Conservation (phyloP, 805 yeast species). For the Candida khao-thaluensis region DNA sequence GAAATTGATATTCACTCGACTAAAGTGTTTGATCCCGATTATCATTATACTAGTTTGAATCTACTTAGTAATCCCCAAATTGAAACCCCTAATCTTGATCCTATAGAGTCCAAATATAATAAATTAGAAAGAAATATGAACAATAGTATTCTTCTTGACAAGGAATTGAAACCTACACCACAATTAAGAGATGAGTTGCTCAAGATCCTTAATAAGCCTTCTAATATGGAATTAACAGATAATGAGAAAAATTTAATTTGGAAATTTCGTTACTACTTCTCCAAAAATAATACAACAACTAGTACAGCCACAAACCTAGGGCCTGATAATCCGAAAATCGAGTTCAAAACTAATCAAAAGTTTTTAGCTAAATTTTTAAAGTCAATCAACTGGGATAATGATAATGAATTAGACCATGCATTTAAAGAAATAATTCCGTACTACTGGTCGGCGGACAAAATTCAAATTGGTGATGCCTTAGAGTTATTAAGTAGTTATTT, state of each 20-base stretch:
- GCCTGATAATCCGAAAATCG: conserved; percentile 9
- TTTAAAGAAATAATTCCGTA: conserved; percentile 61
- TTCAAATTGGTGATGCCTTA: conserved; percentile 80
- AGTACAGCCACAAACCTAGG: conserved; percentile 6
- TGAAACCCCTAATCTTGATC: conserved; percentile 44
- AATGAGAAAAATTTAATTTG: conserved; percentile 85
- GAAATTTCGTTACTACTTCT: conserved; percentile 80
- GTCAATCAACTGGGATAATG: conserved; percentile 86
- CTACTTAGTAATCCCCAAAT: conserved; percentile 7
- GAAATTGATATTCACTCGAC: conserved; percentile 31
- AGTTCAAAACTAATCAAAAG: conserved; percentile 43
- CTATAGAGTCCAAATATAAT: conserved; percentile 85
- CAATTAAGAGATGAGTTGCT: conserved; percentile 72
- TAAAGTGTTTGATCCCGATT: conserved; percentile 46
- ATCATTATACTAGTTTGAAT: conserved; percentile 17
- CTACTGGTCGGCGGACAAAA: conserved; percentile 62
- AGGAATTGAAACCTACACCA: conserved; percentile 85
- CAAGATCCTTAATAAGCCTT: conserved; percentile 70
- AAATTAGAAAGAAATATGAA: conserved; percentile 76
- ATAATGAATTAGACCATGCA: conserved; percentile 75
- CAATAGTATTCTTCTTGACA: conserved; percentile 72
- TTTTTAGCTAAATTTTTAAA: conserved; percentile 76
- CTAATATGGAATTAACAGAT: conserved; percentile 76
- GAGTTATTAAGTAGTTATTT: conserved; percentile 82
- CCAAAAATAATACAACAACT: conserved; percentile 28